phyloP scores from a whole-genome alignment of 1,284 basidiomycete species.

The Tetrapyrgos nigripes region DNA sequence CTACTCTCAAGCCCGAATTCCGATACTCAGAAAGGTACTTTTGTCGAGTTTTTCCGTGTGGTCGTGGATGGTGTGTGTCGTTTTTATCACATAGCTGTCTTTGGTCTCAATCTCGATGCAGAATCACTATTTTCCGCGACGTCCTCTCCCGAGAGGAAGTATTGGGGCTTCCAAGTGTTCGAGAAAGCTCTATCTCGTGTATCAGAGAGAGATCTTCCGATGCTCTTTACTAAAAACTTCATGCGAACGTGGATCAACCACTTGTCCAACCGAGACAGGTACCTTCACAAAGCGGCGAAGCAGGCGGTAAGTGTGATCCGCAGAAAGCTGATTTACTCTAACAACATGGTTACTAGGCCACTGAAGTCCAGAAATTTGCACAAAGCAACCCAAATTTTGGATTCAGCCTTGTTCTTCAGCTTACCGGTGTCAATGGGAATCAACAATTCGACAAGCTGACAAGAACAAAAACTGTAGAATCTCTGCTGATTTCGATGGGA shows the following conservation, averaged over 20 bases:
- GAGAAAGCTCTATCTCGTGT: constrained; percentile 80
- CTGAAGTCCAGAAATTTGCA: constrained; percentile 79
- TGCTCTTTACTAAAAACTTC: constrained; percentile 94
- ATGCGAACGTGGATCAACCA: constrained; percentile 98
- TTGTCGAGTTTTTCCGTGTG: constrained; percentile 90
- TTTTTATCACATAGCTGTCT: not conserved
- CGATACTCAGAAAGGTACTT: constrained; percentile 58
- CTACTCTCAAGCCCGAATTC: constrained; percentile 63
- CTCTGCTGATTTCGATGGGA: constrained; percentile 81
- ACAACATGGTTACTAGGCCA: constrained; percentile 52
- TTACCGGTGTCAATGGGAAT: constrained; percentile 87
- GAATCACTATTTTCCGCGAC: constrained; percentile 89
- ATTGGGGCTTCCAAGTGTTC: constrained; percentile 96
- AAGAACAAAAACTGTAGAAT: constrained; percentile 92
- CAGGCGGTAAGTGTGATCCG: constrained; percentile 65
- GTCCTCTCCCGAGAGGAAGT: constrained; percentile 90
- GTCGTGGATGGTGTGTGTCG: constrained; percentile 83
- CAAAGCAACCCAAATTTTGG: constrained; percentile 82
- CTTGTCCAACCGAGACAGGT: constrained; percentile 85
- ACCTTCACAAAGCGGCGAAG: constrained; percentile 88
- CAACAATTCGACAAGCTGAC: constrained; percentile 93
- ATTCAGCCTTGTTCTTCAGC: constrained; percentile 85
- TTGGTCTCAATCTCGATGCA: constrained; percentile 35
- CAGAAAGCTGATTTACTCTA: not conserved
- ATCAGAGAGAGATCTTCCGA: constrained; percentile 71